phyloP scores from a whole-genome alignment of 257 asterid genomes.

The Solanum tarapatanum region DNA sequence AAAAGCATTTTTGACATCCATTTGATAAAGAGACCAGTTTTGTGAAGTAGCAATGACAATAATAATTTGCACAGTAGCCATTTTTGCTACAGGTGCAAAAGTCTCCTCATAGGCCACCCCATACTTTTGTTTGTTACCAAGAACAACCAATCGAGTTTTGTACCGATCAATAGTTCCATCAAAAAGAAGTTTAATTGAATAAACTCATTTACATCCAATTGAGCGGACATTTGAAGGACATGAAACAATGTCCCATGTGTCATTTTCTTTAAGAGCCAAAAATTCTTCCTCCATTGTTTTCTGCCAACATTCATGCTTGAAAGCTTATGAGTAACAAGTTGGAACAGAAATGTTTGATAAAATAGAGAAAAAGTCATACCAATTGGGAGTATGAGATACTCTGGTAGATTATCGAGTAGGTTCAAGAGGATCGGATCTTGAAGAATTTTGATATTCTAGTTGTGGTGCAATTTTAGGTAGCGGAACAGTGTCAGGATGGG shows the following conservation, averaged over 20 bases:
- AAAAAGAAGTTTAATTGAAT: neutral
- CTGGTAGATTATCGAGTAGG: neutral
- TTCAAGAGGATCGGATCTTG: neutral
- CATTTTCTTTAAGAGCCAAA: neutral
- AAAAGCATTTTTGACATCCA: too few relatives aligned
- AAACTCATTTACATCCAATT: neutral
- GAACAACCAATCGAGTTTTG: neutral
- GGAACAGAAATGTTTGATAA: neutral
- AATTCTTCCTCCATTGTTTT: neutral
- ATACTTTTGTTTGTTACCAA: neutral
- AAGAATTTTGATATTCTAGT: neutral
- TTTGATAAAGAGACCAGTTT: neutral
- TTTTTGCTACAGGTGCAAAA: neutral
- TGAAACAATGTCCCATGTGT: neutral
- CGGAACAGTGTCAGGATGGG: neutral
- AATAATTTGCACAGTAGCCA: neutral
- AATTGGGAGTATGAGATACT: neutral
- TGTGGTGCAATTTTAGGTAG: neutral
- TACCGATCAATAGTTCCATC: neutral
- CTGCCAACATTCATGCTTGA: neutral
- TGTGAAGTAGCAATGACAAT: neutral
- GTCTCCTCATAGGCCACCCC: neutral
- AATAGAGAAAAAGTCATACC: neutral
- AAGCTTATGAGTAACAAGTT: neutral
- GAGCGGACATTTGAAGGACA: neutral